phyloP scores from a whole-genome alignment of 495 filamentous ascomycete species.

The Daldinia grandis region DNA sequence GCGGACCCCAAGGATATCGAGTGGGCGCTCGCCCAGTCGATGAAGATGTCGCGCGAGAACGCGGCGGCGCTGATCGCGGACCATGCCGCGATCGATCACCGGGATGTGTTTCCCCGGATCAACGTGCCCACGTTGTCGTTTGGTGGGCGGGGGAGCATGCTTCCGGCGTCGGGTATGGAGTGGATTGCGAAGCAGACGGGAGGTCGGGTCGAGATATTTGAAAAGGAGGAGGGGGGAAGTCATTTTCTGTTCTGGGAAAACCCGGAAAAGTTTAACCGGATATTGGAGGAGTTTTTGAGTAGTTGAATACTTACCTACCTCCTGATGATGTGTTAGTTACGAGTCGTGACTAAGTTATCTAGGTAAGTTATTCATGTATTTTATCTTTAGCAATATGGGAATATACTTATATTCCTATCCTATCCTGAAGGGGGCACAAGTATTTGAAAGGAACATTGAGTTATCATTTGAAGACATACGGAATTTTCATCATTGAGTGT shows the following conservation, averaged over 20 bases:
- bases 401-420: neutral
- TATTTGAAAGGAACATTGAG: no score
- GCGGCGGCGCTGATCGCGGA: conserved; percentile 25
- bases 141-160: conserved; percentile 3
- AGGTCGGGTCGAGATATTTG: conserved; percentile 19
- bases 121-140: conserved; percentile 31
- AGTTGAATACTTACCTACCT: neutral
- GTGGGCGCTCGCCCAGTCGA: conserved; percentile 20
- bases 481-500: no score
- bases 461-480: no score
- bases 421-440: no score
- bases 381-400: neutral
- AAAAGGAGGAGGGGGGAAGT: conserved; percentile 32
- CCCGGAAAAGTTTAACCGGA: conserved; percentile 38
- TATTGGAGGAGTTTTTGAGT: conserved; percentile 37
- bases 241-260: conserved; percentile 42
- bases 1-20: conserved; percentile 16
- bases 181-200: conserved; percentile 30
- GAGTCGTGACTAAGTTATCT: neutral
- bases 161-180: conserved; percentile 8
- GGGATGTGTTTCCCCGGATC: conserved; percentile 35
- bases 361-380: neutral
- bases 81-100: conserved; percentile 20
- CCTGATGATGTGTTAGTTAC: no score
- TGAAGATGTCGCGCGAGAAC: conserved; percentile 13